A percentile compares a stretch with the other conserved stretches of the same genome.
Evolutionary conservation across 768 basidiomycete genomes (phyloP).

Genomic region (Amanita pallidorosea): DNA sequence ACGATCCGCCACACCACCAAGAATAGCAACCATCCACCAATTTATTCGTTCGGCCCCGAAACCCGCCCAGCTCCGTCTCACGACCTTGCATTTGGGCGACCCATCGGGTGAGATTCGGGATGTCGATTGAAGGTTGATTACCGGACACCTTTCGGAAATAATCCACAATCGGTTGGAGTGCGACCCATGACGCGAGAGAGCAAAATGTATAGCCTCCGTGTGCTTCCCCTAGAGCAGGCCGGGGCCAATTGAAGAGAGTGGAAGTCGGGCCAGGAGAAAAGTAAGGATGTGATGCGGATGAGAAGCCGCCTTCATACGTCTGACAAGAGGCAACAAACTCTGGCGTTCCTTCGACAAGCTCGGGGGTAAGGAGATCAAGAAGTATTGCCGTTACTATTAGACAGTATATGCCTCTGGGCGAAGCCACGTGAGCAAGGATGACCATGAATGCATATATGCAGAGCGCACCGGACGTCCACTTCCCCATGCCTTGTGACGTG

Average conservation of each 20-base stretch:
- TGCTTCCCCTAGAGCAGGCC: slow-evolving; percentile 85
- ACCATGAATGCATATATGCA: not conserved
- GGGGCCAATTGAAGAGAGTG: slow-evolving; percentile 29
- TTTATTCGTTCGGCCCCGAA: slow-evolving; percentile 91
- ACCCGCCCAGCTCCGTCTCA: slow-evolving; percentile 81
- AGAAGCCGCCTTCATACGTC: slow-evolving; percentile 96
- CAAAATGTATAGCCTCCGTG: slow-evolving; percentile 99
- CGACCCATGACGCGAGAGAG: slow-evolving; percentile 73
- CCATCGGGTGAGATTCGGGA: slow-evolving; percentile 63
- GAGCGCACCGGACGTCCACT: slow-evolving; percentile 78
- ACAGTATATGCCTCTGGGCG: slow-evolving; percentile 81
- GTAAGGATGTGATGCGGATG: slow-evolving; percentile 67
- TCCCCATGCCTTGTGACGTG: slow-evolving; percentile 81
- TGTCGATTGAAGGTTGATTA: slow-evolving; percentile 38
- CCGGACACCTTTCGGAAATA: slow-evolving; percentile 3
- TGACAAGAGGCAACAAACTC: slow-evolving; percentile 84
- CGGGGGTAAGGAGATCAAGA: slow-evolving; percentile 81
- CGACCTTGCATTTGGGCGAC: slow-evolving; percentile 76
- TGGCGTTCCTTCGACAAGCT: slow-evolving; percentile 65
- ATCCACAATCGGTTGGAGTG: slow-evolving; percentile 51
- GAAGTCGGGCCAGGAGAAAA: slow-evolving; percentile 19
- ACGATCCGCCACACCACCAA: slow-evolving; percentile 98
- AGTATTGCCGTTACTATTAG: slow-evolving; percentile 76
- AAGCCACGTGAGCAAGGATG: not conserved
- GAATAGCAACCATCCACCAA: slow-evolving; percentile 99